These are phyloP conservation scores for Leptomonas pyrrhocoris DNA, from an alignment of 208 protist species.

Conservation along the genomic window DNA sequence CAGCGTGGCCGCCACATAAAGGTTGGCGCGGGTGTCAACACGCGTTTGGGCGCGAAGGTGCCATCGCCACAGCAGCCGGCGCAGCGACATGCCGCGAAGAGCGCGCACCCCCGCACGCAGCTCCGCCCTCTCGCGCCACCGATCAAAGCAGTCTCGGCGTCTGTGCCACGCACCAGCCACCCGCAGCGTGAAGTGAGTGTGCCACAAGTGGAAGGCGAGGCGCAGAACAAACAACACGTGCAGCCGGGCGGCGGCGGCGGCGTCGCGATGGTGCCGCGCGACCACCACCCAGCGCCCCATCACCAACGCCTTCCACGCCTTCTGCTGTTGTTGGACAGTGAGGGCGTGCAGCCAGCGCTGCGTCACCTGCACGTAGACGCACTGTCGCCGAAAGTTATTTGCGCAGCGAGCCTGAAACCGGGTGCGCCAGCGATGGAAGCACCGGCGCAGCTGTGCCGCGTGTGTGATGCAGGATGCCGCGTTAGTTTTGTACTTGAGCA, in stretches of 20 bases:
- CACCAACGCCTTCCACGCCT: slow-evolving; percentile 6
- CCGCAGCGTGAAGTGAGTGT: slow-evolving; percentile 5
- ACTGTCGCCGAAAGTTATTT: slow-evolving; percentile 14
- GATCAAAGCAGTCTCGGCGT: slow-evolving; percentile 33
- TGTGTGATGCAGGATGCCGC: slow-evolving; percentile 8
- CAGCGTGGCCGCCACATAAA: slow-evolving; percentile 68
- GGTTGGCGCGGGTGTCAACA: slow-evolving; percentile 16
- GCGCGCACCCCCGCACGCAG: slow-evolving; percentile 4
- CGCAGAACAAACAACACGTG: slow-evolving; percentile 10
- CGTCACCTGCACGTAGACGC: slow-evolving; percentile 7
- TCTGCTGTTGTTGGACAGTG: slow-evolving; percentile 7
- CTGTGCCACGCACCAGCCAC: background rate
- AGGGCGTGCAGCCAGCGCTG: slow-evolving; percentile 14
- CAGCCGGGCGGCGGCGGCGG: slow-evolving; percentile 8
- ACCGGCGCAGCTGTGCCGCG: slow-evolving; percentile 12
- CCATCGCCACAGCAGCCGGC: slow-evolving; percentile 26
- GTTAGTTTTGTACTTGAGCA: slow-evolving; percentile 27
- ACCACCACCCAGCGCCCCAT: slow-evolving; percentile 16
- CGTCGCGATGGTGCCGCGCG: slow-evolving; percentile 1
- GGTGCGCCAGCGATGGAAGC: slow-evolving; percentile 14
- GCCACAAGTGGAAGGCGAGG: slow-evolving; percentile 19
- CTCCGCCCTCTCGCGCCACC: slow-evolving; percentile 27
- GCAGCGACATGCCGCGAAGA: slow-evolving; percentile 2
- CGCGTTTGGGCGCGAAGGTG: slow-evolving; percentile 14
- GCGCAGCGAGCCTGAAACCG: slow-evolving; percentile 10